These are phyloP conservation scores for Auriscalpium orientale DNA, from an alignment of 768 basidiomycete species.

Conservation along the genomic window DNA sequence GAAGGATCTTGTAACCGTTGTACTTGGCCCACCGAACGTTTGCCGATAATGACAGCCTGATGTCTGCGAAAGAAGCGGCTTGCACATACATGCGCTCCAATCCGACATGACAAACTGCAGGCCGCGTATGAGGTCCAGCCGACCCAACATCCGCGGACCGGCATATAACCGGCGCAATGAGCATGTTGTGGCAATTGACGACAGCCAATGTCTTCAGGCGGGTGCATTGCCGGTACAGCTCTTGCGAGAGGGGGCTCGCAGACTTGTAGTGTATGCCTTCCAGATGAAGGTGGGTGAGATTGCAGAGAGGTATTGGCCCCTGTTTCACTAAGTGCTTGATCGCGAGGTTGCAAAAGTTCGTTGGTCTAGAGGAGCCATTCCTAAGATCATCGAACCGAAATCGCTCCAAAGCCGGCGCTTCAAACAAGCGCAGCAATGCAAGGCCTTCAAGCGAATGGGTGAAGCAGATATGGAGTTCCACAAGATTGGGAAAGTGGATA, in stretches of 20 bases:
- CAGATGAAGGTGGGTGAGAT: background rate
- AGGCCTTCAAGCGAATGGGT: background rate
- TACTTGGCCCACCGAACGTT: too few species aligned
- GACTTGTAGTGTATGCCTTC: background rate
- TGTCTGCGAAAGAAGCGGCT: too few species aligned
- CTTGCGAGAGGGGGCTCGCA: background rate
- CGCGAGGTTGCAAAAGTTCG: background rate
- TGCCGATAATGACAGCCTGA: too few species aligned
- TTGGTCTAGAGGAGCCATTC: background rate
- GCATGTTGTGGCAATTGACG: background rate
- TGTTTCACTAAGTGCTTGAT: background rate
- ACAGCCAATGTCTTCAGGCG: background rate
- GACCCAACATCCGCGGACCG: background rate
- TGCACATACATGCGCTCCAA: too few species aligned
- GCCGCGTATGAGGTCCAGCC: background rate
- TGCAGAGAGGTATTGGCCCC: background rate
- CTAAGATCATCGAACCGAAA: background rate
- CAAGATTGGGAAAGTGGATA: background rate
- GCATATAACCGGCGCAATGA: background rate
- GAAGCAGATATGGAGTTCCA: background rate
- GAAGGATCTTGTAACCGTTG: too few species aligned
- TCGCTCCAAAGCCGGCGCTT: background rate
- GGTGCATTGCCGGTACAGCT: background rate
- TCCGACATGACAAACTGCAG: background rate
- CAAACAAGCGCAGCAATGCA: background rate